phyloP scores from a whole-genome alignment of 371 early-diverging fungal genomes.

The Mucor indicus region DNA sequence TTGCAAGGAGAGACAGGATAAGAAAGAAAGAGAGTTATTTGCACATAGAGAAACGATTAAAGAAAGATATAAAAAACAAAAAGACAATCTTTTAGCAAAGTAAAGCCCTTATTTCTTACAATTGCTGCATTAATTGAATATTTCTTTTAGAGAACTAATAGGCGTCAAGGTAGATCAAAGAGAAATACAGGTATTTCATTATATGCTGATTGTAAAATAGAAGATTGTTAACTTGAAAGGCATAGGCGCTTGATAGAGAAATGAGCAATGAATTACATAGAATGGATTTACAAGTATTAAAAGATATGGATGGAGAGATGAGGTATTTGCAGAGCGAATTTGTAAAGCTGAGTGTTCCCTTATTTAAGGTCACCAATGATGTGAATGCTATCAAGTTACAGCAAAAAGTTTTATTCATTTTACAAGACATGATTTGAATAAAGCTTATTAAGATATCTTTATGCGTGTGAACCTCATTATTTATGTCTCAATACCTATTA shows the following conservation, averaged over 20 bases:
- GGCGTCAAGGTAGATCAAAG: conserved; percentile 3
- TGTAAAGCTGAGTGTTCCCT: conserved; percentile 35
- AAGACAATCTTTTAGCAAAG: conserved; percentile 35
- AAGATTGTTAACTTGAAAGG: neutral
- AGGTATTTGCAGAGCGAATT: conserved; percentile 27
- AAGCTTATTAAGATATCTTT: too few species aligned
- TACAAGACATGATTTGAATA: conserved; percentile 37
- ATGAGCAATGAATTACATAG: conserved; percentile 19
- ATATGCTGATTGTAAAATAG: neutral
- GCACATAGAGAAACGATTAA: conserved; percentile 26
- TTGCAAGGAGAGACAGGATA: conserved; percentile 30
- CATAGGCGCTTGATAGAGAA: conserved; percentile 26
- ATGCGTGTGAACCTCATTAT: too few species aligned
- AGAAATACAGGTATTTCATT: conserved; percentile 1
- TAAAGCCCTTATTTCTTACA: too few species aligned
- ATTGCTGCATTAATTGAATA: neutral
- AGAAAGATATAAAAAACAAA: conserved; percentile 21
- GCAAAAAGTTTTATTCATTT: conserved; percentile 34
- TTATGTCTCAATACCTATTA: too few species aligned
- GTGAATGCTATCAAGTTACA: conserved; percentile 30
- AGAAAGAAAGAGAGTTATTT: conserved; percentile 33
- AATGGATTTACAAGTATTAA: conserved; percentile 33
- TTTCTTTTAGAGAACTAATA: conserved; percentile 2
- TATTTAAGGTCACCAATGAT: conserved; percentile 31
- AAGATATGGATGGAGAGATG: conserved; percentile 32